Evolutionary conservation across 176 grass and related monocot species (phyloP), one percentile per base, ranked within the genome.

Genomic region (Pharus latifolius): DNA sequence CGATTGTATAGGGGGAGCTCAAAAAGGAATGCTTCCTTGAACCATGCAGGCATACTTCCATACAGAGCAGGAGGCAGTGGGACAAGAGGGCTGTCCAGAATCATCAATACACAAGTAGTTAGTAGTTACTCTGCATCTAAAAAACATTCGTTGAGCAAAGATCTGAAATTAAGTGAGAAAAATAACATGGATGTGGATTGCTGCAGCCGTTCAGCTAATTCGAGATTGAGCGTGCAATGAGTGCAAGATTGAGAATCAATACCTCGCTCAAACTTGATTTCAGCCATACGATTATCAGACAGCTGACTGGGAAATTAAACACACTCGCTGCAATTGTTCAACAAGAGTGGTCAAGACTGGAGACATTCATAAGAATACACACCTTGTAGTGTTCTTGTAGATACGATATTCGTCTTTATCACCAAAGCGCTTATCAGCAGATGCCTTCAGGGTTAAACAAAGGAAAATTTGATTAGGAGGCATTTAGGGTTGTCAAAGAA

Each of bases 301-400:
- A n/a, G n/a, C n/a, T n/a, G n/a, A n/a, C n/a, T n/a, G n/a, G n/a
- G n/a, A n/a, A n/a, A n/a, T n/a, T n/a, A n/a, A n/a, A n/a, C n/a
- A n/a, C n/a, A n/a, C n/a, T n/a, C n/a, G n/a, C n/a, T n/a, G n/a
- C n/a, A n/a, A n/a, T n/a, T n/a, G n/a, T n/a, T n/a, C n/a, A n/a
- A n/a, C n/a, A n/a, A n/a, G n/a, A n/a, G n/a, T n/a, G n/a, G n/a
- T n/a, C n/a, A n/a, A n/a, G n/a, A n/a, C n/a, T n/a, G n/a, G n/a
- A n/a, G n/a, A n/a, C n/a, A n/a, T n/a, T n/a, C n/a, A n/a, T 5
- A 38, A 38, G 35, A 38, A 38, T 38, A 18, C 50, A 69, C 27
- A 88, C 85, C 85, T 88, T 24, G 85, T 88, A 56, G 69, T 83
- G 19, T 60, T 64, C 63, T 88, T 88, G 85, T 88, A 88, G 43